Evolutionary conservation across 2,329 filamentous ascomycete genomes (phyloP), one percentile per base, ranked within the genome.

Genomic region (Aspergillus terreus): DNA sequence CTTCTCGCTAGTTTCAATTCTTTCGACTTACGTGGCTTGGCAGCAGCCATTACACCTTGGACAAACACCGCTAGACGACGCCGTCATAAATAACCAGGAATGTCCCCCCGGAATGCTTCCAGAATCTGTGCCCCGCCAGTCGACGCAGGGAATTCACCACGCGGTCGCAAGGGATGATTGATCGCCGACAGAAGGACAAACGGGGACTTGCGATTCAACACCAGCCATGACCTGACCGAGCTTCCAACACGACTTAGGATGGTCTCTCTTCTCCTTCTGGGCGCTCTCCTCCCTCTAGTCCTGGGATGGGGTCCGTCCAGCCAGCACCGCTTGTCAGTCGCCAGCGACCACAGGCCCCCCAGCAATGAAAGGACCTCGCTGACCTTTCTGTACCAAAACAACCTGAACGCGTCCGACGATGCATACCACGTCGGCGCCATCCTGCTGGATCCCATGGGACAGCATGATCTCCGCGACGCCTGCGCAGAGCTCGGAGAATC

Each of bases 361-460:
- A 42, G 35, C 36, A 77, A 76, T 52, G 55, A 67, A 10, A 58
- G 71, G 21, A 76, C 72, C 1, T 80, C 77, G 1, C 59, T 81
- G 48, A 79, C 77, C 0, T 65, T 81, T 6, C 60, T 81, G 7
- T 81, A 77, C 53, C 78, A 81, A 58, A 82, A 81, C 63, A 81
- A 81, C 38, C 66, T 81, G 21, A 82, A 82, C 58, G 70, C 66
- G 6, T 76, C 76, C 0, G 78, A 82, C 54, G 76, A 81, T 63
- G 67, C 62, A 23, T 80, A 81, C 54, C 79, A 81, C 58, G 66
- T 78, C 15, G 74, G 78, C 10, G 78, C 78, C 3, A 73, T 81
- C 41, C 63, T 81, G 6, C 64, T 81, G 40, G 78, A 78, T 49
- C 64, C 73, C 3, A 63, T 74, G 45, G 58, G 65, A 6, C 66